Conservation (phyloP, 164 flowering plant genomes). For the Vitis amurensis region DNA sequence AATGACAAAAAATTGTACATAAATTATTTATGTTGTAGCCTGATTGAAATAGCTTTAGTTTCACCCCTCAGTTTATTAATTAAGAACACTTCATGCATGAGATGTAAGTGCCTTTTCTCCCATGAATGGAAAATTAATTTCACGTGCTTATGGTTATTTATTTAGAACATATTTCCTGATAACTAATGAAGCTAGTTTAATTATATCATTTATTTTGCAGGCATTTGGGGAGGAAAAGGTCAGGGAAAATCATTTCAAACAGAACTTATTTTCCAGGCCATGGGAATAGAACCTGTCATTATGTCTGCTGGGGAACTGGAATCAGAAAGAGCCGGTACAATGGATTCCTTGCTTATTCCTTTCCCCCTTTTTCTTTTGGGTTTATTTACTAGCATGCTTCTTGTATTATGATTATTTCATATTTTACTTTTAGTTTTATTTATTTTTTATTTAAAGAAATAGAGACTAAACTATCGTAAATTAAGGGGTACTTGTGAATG, state of each 20-base stretch:
- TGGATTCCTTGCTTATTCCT: background rate
- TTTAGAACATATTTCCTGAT: background rate
- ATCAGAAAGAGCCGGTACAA: constrained; percentile 92
- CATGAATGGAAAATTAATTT: background rate
- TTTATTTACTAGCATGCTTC: background rate
- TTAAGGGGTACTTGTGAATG: no score
- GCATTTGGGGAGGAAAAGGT: constrained; percentile 99
- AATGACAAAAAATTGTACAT: no score
- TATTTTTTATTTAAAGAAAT: no score
- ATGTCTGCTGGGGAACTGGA: constrained; percentile 98
- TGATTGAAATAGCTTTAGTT: no score
- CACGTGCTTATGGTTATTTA: background rate
- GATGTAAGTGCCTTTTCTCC: background rate
- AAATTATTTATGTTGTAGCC: no score
- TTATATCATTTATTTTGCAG: constrained; percentile 31
- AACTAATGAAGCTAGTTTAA: background rate
- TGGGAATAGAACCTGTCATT: constrained; percentile 90
- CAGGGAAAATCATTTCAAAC: constrained; percentile 97
- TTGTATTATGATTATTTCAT: background rate
- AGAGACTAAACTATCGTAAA: no score
- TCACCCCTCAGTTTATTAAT: no score
- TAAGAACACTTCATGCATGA: background rate
- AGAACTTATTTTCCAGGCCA: constrained; percentile 82
- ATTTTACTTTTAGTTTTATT: no score
- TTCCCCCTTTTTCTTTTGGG: background rate